Evolutionary conservation across 2,329 filamentous ascomycete genomes (phyloP), one percentile per base, ranked within the genome.

Genomic region (Botrytis cinerea): DNA sequence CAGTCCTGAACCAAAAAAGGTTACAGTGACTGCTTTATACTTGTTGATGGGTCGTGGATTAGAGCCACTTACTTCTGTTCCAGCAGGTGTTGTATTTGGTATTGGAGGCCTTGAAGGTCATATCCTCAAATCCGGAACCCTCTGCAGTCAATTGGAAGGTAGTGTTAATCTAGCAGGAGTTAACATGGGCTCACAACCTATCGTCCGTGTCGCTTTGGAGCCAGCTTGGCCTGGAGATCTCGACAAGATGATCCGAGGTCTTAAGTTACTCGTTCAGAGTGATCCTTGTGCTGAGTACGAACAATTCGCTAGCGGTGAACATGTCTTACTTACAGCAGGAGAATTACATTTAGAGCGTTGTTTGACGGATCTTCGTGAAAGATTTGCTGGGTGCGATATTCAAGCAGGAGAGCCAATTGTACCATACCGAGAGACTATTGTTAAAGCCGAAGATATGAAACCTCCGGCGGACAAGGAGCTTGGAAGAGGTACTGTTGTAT

Each of bases 221-320:
- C 96, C 96, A 0, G 91, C 90, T 72, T 97, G 96, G 81, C 96
- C 96, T 0, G 91, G 90, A 40, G 94, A 99, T 80, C 86, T 99
- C 35, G 92, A 96, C 81, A 98, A 97, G 84, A 97, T 99, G 95
- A 94, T 99, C 73, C 87, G 89, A 9, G 96, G 96, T 0, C 85
- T 99, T 70, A 91, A 91, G 75, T 85, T 99, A 28, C 89, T 99
- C 1, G 95, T 97, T 46, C 94, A 98, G 80, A 97, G 94, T 78
- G 96, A 99, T 79, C 95, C 96, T 0, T 98, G 96, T 79, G 96
- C 95, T 22, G 91, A 97, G 81, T 99, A 99, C 78, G 95, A 98
- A 81, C 93, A 97, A 69, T 91, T 98, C 70, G 88, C 91, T 73
- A 98, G 92, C 77, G 96, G 96, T 73, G 96, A 99, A 83, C 96